Conservation (phyloP, 1,284 basidiomycete species). For the Marasmius fiardii region DNA sequence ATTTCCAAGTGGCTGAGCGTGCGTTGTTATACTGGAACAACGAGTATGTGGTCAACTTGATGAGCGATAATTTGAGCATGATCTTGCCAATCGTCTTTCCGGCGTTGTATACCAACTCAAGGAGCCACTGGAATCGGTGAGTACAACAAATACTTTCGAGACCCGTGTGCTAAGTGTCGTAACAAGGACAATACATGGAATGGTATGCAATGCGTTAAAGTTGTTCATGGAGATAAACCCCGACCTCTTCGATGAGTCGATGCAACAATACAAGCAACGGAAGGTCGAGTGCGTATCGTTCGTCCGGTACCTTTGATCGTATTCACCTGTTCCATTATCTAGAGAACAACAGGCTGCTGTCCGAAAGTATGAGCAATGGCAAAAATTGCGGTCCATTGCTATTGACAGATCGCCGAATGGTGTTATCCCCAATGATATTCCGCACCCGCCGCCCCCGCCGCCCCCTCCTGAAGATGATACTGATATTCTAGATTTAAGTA, state of each 20-base stretch:
- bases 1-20: conserved; percentile 98
- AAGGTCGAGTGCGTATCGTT: conserved; percentile 68
- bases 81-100: conserved; percentile 98
- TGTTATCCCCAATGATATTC: conserved; percentile 59
- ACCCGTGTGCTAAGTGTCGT: conserved; percentile 10
- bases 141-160: conserved; percentile 26
- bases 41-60: conserved; percentile 99
- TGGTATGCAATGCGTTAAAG: conserved; percentile 99
- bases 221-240: conserved; percentile 99
- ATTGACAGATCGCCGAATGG: conserved; percentile 65
- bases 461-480: conserved; percentile 77
- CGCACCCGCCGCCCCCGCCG: conserved; percentile 70
- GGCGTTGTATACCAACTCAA: conserved; percentile 95
- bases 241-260: conserved; percentile 90
- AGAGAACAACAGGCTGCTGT: conserved; percentile 86
- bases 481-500: conserved; percentile 81
- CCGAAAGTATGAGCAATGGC: conserved; percentile 81
- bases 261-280: conserved; percentile 91
- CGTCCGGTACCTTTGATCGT: conserved; percentile 12
- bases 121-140: conserved; percentile 97
- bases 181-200: conserved; percentile 91
- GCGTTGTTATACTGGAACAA: conserved; percentile 98
- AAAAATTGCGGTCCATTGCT: conserved; percentile 73
- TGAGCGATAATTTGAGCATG: conserved; percentile 91
- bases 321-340: background rate